These are phyloP conservation scores for Ustilago hordei DNA, from an alignment of 1,284 basidiomycete genomes.

Conservation along the genomic window DNA sequence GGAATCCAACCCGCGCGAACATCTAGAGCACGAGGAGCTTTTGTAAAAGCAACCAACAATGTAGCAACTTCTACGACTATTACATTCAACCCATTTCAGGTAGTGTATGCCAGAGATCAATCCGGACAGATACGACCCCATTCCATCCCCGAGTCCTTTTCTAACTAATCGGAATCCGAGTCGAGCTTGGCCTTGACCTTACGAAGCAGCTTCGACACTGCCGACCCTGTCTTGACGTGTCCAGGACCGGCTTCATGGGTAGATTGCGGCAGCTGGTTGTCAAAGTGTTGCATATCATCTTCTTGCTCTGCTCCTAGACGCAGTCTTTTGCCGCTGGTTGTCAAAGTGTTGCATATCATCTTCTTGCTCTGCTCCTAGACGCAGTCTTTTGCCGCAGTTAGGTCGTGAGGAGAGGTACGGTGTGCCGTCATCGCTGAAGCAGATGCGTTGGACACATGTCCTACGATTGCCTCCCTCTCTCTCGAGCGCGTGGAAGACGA, in stretches of 20 bases:
- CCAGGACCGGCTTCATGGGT: conserved; percentile 5
- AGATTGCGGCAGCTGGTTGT: conserved; percentile 16
- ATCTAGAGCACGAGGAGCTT: too few species aligned
- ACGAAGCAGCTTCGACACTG: conserved; percentile 26
- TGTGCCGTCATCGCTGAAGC: conserved; percentile 40
- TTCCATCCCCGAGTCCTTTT: not conserved
- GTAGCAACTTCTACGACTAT: not conserved
- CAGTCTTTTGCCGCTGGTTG: conserved; percentile 43
- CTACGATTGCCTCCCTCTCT: conserved; percentile 46
- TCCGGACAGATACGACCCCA: too few species aligned
- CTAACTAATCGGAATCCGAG: conserved; percentile 1
- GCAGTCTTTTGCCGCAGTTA: conserved; percentile 51
- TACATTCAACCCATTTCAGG: not conserved
- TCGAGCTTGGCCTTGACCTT: conserved; percentile 40
- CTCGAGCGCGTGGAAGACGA: conserved; percentile 56
- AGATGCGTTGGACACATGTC: conserved; percentile 56
- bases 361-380: conserved; percentile 53
- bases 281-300: conserved; percentile 50
- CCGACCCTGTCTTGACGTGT: conserved; percentile 2
- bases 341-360: conserved; percentile 50
- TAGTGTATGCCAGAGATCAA: not conserved
- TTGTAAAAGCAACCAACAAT: too few species aligned
- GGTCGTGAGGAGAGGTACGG: conserved; percentile 48
- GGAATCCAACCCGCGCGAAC: too few species aligned
- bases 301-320: conserved; percentile 54